Evolutionary conservation across 73 alveolate species (phyloP).

Genomic region (Urostyla sp.): DNA sequence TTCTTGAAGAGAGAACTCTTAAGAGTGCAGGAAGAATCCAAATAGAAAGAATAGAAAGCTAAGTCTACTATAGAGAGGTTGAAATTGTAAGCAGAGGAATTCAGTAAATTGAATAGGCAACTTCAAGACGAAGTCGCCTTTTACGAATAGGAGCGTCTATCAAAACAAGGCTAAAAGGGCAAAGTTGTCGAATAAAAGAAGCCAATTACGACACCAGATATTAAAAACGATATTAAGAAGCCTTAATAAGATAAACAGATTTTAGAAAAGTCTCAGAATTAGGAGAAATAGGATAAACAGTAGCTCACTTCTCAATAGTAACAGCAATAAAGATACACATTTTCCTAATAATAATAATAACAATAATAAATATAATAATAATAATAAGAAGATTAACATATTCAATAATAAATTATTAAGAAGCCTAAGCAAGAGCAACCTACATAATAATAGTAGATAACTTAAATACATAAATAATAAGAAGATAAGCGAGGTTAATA

Average conservation of each 20-base stretch:
- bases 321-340: background rate
- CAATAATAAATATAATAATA: background rate
- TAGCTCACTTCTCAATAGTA: background rate
- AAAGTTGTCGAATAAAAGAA: background rate
- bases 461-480: too few relatives aligned
- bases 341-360: background rate
- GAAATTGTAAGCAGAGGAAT: slow-evolving; percentile 43
- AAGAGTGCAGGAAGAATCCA: slow-evolving; percentile 34
- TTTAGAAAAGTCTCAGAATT: background rate
- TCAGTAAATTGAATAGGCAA: slow-evolving; percentile 7
- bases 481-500: too few relatives aligned
- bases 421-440: too few relatives aligned
- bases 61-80: slow-evolving; percentile 26
- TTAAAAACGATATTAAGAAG: background rate
- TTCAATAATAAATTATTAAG: background rate
- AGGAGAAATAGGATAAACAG: background rate
- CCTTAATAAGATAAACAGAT: background rate
- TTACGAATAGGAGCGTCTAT: slow-evolving; percentile 4
- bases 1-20: slow-evolving; percentile 4
- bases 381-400: background rate
- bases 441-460: too few relatives aligned
- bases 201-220: background rate
- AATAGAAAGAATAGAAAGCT: slow-evolving; percentile 14
- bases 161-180: background rate
- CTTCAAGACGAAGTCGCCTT: slow-evolving; percentile 36